phyloP scores from a whole-genome alignment of 495 filamentous ascomycete genomes.

The Lindgomyces ingoldianus region DNA sequence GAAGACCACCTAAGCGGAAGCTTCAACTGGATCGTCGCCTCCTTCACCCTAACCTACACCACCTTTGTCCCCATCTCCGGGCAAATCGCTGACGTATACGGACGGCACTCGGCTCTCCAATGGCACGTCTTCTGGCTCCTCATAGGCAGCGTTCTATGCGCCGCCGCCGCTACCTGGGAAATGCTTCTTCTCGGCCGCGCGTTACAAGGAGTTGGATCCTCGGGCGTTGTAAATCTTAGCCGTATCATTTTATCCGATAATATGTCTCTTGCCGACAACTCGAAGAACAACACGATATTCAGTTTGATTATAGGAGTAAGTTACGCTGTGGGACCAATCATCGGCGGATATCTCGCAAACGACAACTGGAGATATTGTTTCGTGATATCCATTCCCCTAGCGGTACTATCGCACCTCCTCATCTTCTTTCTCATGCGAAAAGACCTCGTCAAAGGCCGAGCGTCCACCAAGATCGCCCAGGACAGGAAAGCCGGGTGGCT shows the following conservation, averaged over 20 bases:
- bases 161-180: conserved; percentile 56
- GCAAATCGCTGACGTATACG: conserved; percentile 62
- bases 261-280: conserved; percentile 58
- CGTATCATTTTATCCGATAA: conserved; percentile 59
- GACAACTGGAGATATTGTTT: conserved; percentile 63
- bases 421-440: conserved; percentile 50
- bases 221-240: conserved; percentile 57
- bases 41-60: conserved; percentile 62
- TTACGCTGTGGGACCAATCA: conserved; percentile 54
- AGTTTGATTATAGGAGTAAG: conserved; percentile 52
- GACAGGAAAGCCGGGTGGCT: conserved; percentile 33
- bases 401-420: conserved; percentile 44
- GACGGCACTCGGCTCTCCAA: conserved; percentile 54
- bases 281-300: conserved; percentile 60
- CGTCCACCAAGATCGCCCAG: not conserved
- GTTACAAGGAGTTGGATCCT: conserved; percentile 57
- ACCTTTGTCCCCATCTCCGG: conserved; percentile 64
- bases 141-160: conserved; percentile 54
- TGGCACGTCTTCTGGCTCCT: conserved; percentile 52
- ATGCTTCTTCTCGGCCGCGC: conserved; percentile 60
- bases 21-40: conserved; percentile 65
- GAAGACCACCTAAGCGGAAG: conserved; percentile 54
- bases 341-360: conserved; percentile 52
- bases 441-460: conserved; percentile 42
- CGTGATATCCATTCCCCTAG: conserved; percentile 57